Evolutionary conservation across 352 stramenopile genomes (phyloP).

Genomic region (Phytophthora pluvialis): DNA sequence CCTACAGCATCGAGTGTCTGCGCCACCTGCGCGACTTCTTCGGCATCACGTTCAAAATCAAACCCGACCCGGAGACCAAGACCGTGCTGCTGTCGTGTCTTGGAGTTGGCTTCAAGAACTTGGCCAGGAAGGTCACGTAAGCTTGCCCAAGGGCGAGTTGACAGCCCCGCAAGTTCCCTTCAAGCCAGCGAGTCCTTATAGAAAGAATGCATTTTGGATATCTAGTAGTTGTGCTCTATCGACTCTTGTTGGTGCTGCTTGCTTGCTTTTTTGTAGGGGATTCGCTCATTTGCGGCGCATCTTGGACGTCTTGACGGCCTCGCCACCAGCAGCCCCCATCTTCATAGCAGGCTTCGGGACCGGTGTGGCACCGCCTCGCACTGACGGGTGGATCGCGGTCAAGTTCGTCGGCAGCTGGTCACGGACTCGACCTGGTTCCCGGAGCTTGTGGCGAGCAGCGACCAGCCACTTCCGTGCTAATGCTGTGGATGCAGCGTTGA

Average conservation of each 20-base stretch:
- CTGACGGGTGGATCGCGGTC: constrained; percentile 57
- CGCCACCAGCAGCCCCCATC: constrained; percentile 72
- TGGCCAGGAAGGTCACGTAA: constrained; percentile 95
- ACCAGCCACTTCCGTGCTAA: constrained; percentile 86
- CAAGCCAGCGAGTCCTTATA: constrained; percentile 23
- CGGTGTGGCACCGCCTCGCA: constrained; percentile 60
- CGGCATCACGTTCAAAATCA: constrained; percentile 95
- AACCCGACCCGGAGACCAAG: constrained; percentile 87
- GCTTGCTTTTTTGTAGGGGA: not conserved
- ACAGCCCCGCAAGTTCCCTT: constrained; percentile 1
- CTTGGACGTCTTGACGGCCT: constrained; percentile 58
- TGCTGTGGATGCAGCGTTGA: constrained; percentile 84
- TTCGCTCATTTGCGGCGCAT: constrained; percentile 67
- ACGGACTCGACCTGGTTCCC: constrained; percentile 48
- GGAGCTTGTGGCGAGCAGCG: constrained; percentile 65
- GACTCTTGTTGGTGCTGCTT: not conserved
- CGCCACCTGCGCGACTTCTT: constrained; percentile 93
- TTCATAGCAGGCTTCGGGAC: constrained; percentile 77
- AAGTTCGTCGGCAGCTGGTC: constrained; percentile 57
- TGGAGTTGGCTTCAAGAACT: constrained; percentile 95
- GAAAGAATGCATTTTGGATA: constrained; percentile 43
- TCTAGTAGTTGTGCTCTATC: constrained; percentile 11
- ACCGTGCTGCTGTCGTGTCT: constrained; percentile 95
- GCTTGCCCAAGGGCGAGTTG: constrained; percentile 16
- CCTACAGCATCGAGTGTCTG: constrained; percentile 90